phyloP scores from a whole-genome alignment of 129 eudicot species.

The Artemisia annua region DNA sequence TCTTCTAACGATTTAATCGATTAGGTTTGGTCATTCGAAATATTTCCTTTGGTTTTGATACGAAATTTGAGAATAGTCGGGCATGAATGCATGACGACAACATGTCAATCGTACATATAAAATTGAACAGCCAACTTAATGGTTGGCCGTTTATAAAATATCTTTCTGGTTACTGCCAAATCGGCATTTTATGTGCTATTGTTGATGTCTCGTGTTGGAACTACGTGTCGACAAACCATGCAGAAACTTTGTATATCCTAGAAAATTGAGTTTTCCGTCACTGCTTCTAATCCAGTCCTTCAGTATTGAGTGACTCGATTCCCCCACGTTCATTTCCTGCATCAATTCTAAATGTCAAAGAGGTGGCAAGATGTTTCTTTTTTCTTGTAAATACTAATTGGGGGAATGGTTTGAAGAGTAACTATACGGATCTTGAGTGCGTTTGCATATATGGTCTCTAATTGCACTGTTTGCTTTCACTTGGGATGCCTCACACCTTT shows the following conservation, averaged over 20 bases:
- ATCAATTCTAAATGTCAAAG: background rate
- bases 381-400: too few relatives aligned
- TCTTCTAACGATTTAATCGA: too few relatives aligned
- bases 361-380: background rate
- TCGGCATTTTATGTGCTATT: conserved; percentile 3
- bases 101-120: too few relatives aligned
- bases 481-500: too few relatives aligned
- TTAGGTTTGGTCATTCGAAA: background rate
- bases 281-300: conserved; percentile 80
- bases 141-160: conserved; percentile 2
- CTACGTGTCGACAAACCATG: conserved; percentile 80
- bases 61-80: background rate
- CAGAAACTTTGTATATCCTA: conserved; percentile 92
- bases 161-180: background rate
- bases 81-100: background rate
- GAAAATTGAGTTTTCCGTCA: conserved; percentile 73
- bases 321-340: conserved; percentile 80
- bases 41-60: background rate
- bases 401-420: too few relatives aligned
- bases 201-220: conserved; percentile 59
- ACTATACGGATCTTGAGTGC: too few relatives aligned
- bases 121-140: conserved; percentile 15
- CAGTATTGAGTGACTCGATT: conserved; percentile 55
- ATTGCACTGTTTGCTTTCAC: too few relatives aligned
- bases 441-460: too few relatives aligned